A percentile compares a stretch with the other conserved stretches of the same genome.
Evolutionary conservation across 192 early-diverging fungal genomes (phyloP).

Genomic region (Backusella circina): DNA sequence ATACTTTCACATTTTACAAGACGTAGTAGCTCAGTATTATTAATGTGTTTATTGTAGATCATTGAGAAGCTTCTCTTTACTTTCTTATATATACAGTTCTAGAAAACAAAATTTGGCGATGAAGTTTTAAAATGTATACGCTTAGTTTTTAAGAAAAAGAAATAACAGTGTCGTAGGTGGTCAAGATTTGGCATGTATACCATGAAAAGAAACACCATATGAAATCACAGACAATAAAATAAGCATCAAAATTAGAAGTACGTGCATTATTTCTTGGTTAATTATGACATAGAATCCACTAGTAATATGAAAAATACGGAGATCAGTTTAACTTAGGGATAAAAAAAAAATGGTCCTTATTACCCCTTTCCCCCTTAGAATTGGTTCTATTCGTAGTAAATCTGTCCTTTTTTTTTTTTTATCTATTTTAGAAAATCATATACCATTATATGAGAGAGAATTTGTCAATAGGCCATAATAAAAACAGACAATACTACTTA

Average conservation of each 20-base stretch:
- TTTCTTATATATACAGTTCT: background rate
- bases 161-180: background rate
- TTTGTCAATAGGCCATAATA: background rate
- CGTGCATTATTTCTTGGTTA: background rate
- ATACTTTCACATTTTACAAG: background rate
- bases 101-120: background rate
- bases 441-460: background rate
- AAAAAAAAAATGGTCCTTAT: background rate
- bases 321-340: background rate
- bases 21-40: background rate
- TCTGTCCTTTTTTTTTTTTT: background rate
- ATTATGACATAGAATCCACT: background rate
- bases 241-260: background rate
- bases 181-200: background rate
- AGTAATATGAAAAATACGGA: background rate
- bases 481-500: background rate
- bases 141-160: no score
- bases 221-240: background rate
- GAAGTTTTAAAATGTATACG: no score
- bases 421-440: background rate
- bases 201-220: background rate
- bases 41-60: background rate
- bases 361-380: background rate
- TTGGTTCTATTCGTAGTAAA: background rate
- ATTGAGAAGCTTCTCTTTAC: background rate